Evolutionary conservation across 2,329 filamentous ascomycete species (phyloP).

Genomic region (Passalora sequoiae): DNA sequence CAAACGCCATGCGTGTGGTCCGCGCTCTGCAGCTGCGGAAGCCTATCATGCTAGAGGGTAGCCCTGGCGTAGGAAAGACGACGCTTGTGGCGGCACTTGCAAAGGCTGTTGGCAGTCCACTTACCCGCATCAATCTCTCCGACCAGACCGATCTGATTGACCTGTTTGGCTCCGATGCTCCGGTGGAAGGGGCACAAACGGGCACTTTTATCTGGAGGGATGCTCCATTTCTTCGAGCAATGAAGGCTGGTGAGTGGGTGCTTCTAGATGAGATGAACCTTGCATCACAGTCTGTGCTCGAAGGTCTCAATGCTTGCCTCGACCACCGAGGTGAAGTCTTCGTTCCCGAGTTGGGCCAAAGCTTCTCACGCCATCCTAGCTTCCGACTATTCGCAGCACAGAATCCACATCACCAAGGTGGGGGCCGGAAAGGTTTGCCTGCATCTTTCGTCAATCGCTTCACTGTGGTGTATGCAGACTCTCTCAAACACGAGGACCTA

Average conservation of each 20-base stretch:
- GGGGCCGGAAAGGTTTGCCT: slow-evolving; percentile 88
- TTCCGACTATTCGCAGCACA: slow-evolving; percentile 97
- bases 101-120: slow-evolving; percentile 67
- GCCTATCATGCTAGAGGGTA: slow-evolving; percentile 90
- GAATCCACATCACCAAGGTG: slow-evolving; percentile 95
- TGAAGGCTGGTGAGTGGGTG: slow-evolving; percentile 97
- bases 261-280: slow-evolving; percentile 98
- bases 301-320: slow-evolving; percentile 92
- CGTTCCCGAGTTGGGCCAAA: slow-evolving; percentile 88
- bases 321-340: slow-evolving; percentile 96
- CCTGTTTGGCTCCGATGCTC: slow-evolving; percentile 92
- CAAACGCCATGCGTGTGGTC: slow-evolving; percentile 85
- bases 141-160: slow-evolving; percentile 98
- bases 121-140: slow-evolving; percentile 93
- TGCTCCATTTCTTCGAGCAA: slow-evolving; percentile 88
- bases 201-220: slow-evolving; percentile 94
- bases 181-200: slow-evolving; percentile 83
- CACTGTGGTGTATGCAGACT: slow-evolving; percentile 93
- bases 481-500: slow-evolving; percentile 76
- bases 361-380: slow-evolving; percentile 79
- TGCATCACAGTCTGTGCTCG: slow-evolving; percentile 91
- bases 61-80: slow-evolving; percentile 96
- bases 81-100: slow-evolving; percentile 84
- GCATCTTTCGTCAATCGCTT: slow-evolving; percentile 97
- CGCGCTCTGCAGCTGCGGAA: slow-evolving; percentile 84